Base-by-base conservation (phyloP, 768 basidiomycete genomes). In the Asterophora lycoperdoides region DNA sequence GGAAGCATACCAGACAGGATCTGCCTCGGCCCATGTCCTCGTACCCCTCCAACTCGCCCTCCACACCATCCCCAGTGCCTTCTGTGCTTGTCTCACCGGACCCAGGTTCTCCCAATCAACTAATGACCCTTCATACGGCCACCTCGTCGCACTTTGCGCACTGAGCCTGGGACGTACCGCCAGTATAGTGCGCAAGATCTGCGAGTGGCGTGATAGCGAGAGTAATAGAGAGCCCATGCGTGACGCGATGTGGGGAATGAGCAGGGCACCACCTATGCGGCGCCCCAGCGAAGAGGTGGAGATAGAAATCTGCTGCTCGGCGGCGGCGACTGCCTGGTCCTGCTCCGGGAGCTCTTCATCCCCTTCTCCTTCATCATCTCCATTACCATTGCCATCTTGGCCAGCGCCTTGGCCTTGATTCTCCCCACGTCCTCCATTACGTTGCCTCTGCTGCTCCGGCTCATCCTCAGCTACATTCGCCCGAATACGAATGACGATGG, bases 191-290 rank as follows among this genome's bases (percentile, higher is more conserved):
- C 64, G 64, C 34, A 79, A 60, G 6, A 73, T 51, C 3, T 46
- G 29, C 3, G 77, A 75, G 48, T 68, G 68, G 46, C 63, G 70
- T 18, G 87, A 80, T 4, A 86, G 59, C 18, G 70, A 71, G 33
- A 79, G 66, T 3, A 90, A 71, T 11, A 86, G 53, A 8, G 67
- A 58, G 0, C 88, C 88, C 84, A 87, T 86, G 39, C 71, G 56
- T 40, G 68, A 79, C 17, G 88, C 76, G 54, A 90, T 79, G 7
- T 75, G 74, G 0, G 88, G 88, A 43, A 86, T 71, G 49, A 84
- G 66, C 14, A 90, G 66, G 0, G 87, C 85, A 3, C 87, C 86
- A 17, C 82, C 84, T 40, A 90, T 64, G 56, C 79, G 68, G 10
- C 86, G 77, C 1, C 86, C 87, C 3, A 88, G 59, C 0, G 83